A percentile compares a stretch with the other conserved stretches of the same genome.
Conservation (phyloP, 2,329 filamentous ascomycete genomes). For the Cadophora gregata region DNA sequence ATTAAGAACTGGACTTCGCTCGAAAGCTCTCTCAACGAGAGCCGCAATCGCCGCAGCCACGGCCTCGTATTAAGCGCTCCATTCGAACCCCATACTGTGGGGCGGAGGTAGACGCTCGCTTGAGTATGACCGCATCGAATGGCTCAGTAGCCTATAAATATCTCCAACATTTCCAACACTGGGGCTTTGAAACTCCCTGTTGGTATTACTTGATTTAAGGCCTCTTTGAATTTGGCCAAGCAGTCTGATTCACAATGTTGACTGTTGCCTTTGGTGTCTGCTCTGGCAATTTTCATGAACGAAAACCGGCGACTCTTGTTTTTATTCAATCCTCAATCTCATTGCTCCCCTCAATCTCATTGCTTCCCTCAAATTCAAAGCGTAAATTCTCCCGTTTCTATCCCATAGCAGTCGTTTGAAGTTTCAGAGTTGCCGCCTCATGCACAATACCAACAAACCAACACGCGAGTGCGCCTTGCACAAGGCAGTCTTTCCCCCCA, state of each 20-base stretch:
- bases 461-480: not conserved
- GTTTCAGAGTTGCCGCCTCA: not conserved
- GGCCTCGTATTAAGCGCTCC: not conserved
- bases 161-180: not conserved
- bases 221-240: not conserved
- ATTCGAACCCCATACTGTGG: not conserved
- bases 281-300: not conserved
- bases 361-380: not conserved
- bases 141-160: not conserved
- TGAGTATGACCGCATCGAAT: not conserved
- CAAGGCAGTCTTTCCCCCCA: constrained; percentile 12
- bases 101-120: not conserved
- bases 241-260: not conserved
- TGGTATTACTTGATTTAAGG: not conserved
- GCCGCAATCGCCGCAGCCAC: not conserved
- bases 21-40: not conserved
- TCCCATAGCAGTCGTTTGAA: not conserved
- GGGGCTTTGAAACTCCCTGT: not conserved
- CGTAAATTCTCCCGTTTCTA: not conserved
- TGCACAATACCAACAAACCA: not conserved
- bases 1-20: too few relatives aligned
- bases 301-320: not conserved
- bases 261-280: not conserved
- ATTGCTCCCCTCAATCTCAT: not conserved
- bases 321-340: not conserved